A percentile compares a stretch with the other conserved stretches of the same genome.
Evolutionary conservation across 805 yeast genomes (phyloP).

Genomic region (Limtongia smithiae): DNA sequence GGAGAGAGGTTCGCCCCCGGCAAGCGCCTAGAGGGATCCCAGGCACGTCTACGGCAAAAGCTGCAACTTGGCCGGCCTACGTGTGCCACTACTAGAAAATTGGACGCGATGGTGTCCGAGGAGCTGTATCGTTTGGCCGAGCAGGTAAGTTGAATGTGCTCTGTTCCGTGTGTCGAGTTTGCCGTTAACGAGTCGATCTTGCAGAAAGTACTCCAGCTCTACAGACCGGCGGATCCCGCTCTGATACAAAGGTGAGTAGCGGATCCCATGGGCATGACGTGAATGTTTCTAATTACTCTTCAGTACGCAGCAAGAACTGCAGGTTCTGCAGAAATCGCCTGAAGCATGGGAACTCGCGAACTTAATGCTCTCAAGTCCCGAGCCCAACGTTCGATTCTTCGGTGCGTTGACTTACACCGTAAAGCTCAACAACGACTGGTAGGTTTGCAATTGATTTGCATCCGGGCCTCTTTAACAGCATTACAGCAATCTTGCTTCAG

Average conservation of each 20-base stretch:
- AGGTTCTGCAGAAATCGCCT: conserved; percentile 53
- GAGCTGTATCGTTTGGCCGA: background rate
- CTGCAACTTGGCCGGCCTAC: too few species aligned
- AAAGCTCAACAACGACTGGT: conserved; percentile 42
- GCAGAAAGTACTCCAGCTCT: too few species aligned
- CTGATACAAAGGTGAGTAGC: background rate
- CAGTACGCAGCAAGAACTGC: conserved; percentile 53
- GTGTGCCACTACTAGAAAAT: conserved; percentile 57
- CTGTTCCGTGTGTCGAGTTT: too few species aligned
- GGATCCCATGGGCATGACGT: too few species aligned
- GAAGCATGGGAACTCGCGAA: conserved; percentile 59
- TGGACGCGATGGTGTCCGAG: conserved; percentile 38
- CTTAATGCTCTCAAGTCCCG: conserved; percentile 41
- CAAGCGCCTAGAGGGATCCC: too few species aligned
- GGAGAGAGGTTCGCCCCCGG: too few species aligned
- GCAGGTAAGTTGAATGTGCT: background rate
- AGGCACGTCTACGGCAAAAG: too few species aligned
- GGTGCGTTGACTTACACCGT: conserved; percentile 81
- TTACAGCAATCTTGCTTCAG: background rate
- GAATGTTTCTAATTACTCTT: background rate
- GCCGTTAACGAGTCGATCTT: too few species aligned
- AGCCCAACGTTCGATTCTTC: conserved; percentile 52
- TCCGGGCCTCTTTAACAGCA: background rate
- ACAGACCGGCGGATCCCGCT: background rate
- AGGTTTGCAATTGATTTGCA: background rate